A percentile compares a stretch with the other conserved stretches of the same genome.
phyloP scores from a whole-genome alignment of 805 yeast genomes.

The Saccharomyces kudriavzevii region DNA sequence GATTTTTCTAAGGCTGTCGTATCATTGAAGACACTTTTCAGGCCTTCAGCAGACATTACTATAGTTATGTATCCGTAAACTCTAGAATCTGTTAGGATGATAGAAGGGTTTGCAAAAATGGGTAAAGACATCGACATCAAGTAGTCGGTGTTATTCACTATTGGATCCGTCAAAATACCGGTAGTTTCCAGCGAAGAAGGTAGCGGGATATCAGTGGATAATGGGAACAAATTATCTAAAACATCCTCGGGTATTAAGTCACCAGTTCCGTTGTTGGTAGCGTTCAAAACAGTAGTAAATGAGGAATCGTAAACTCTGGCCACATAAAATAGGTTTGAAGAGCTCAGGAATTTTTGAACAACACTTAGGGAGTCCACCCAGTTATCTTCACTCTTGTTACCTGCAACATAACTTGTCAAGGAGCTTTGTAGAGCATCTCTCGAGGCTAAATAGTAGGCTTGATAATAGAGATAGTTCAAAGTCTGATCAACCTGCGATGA shows the following conservation, averaged over 20 bases:
- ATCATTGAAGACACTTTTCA: constrained; percentile 35
- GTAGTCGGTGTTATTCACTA: constrained; percentile 38
- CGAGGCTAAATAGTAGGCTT: constrained; percentile 55
- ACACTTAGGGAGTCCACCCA: constrained; percentile 41
- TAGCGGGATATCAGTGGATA: constrained; percentile 42
- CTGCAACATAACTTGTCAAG: constrained; percentile 57
- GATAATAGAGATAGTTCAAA: constrained; percentile 55
- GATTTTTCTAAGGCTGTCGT: constrained; percentile 36
- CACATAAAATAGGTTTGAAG: constrained; percentile 54
- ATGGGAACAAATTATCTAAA: constrained; percentile 40
- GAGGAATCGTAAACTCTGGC: constrained; percentile 62
- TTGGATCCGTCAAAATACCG: constrained; percentile 64
- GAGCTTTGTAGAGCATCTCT: constrained; percentile 55
- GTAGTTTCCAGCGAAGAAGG: constrained; percentile 34
- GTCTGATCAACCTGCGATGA: constrained; percentile 71
- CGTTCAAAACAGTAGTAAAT: constrained; percentile 39
- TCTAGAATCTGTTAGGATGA: constrained; percentile 47
- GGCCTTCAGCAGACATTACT: constrained; percentile 39
- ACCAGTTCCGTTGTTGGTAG: constrained; percentile 36
- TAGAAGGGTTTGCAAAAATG: constrained; percentile 63
- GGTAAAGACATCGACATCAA: constrained; percentile 74
- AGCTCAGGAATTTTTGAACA: constrained; percentile 52
- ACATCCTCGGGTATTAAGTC: constrained; percentile 27
- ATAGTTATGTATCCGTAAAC: constrained; percentile 68
- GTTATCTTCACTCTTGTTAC: constrained; percentile 49